A percentile compares a stretch with the other conserved stretches of the same genome.
Conservation (phyloP, 1,284 basidiomycete species). For the Takashimella tepidaria region DNA sequence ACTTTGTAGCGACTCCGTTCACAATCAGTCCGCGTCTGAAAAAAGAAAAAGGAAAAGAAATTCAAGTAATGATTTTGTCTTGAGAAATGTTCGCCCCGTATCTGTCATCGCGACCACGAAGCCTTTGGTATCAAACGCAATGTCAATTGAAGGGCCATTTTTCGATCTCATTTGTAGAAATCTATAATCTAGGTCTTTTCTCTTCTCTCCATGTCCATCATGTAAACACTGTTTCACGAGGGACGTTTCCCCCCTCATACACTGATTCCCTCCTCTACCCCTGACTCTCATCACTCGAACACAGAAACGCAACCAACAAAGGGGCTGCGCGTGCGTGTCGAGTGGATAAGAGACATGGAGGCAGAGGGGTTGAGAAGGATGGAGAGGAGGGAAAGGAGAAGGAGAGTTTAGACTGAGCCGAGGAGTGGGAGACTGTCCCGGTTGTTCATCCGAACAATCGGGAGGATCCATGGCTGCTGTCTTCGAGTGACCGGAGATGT, state of each 20-base stretch:
- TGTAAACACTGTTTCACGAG: neutral
- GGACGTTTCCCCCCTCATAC: neutral
- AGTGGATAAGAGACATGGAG: neutral
- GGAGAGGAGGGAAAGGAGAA: neutral
- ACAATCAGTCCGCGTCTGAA: too few species aligned
- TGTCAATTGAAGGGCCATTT: constrained; percentile 39
- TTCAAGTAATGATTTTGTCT: neutral
- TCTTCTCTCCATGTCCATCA: constrained; percentile 13
- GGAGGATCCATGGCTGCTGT: neutral
- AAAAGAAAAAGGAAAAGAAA: neutral
- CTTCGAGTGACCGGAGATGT: neutral
- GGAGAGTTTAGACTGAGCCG: neutral
- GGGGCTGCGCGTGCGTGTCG: neutral
- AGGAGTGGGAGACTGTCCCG: too few species aligned
- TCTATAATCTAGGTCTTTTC: constrained; percentile 20
- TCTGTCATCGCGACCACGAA: constrained; percentile 46
- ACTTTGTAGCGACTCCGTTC: too few species aligned
- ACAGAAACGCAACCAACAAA: neutral
- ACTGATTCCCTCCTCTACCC: neutral
- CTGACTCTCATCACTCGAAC: neutral
- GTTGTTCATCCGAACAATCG: too few species aligned
- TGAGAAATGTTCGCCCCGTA: constrained; percentile 48
- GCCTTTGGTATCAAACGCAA: constrained; percentile 27
- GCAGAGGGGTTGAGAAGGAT: neutral
- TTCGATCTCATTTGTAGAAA: too few species aligned